Percentiles rank a stretch among this genome's conserved stretches.
These are phyloP conservation scores for Kregervanrija delftensis DNA, from an alignment of 805 yeast species.

Conservation along the genomic window DNA sequence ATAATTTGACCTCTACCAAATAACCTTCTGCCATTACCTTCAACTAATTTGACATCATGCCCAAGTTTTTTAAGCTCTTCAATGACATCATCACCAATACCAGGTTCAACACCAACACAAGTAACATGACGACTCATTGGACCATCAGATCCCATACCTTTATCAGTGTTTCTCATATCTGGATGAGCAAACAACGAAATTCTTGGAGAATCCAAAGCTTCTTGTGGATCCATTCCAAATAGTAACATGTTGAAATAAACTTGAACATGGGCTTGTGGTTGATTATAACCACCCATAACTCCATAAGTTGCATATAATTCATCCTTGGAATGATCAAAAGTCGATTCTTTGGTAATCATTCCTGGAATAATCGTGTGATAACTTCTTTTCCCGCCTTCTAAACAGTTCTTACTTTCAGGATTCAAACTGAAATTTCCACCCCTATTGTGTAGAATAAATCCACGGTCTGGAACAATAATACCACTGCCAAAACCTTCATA, in stretches of 20 bases:
- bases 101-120: slow-evolving; percentile 58
- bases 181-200: slow-evolving; percentile 55
- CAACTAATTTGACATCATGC: slow-evolving; percentile 42
- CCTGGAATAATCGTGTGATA: slow-evolving; percentile 85
- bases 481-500: slow-evolving; percentile 66
- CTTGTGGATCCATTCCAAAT: slow-evolving; percentile 64
- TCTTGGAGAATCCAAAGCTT: slow-evolving; percentile 70
- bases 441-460: slow-evolving; percentile 69
- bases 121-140: slow-evolving; percentile 58
- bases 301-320: slow-evolving; percentile 57
- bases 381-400: slow-evolving; percentile 66
- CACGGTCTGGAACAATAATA: slow-evolving; percentile 55
- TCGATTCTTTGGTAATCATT: slow-evolving; percentile 48
- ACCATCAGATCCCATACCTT: slow-evolving; percentile 56
- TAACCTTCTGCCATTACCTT: slow-evolving; percentile 33
- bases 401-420: slow-evolving; percentile 48
- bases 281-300: slow-evolving; percentile 84
- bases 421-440: slow-evolving; percentile 68
- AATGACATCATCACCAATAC: slow-evolving; percentile 42
- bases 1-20: slow-evolving; percentile 72
- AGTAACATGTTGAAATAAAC: slow-evolving; percentile 59
- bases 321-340: slow-evolving; percentile 13
- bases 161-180: slow-evolving; percentile 33
- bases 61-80: slow-evolving; percentile 45
- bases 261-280: slow-evolving; percentile 81